Conservation (phyloP, 805 yeast genomes). For the Kazachstania martiniae region DNA sequence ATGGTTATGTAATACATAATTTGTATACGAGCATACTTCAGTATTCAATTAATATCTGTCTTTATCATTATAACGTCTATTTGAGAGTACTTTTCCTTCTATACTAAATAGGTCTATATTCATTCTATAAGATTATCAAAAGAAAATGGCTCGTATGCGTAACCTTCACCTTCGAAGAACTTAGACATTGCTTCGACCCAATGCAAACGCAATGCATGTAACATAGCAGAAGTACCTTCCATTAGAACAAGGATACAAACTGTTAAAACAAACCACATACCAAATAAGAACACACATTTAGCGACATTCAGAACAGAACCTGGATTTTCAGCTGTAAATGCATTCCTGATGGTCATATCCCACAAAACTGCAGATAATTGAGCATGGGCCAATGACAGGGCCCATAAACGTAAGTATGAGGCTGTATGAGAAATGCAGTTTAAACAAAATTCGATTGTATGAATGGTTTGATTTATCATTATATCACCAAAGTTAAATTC, state of each 20-base stretch:
- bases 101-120: too few species aligned
- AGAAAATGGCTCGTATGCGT: constrained; percentile 79
- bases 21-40: too few species aligned
- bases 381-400: constrained; percentile 91
- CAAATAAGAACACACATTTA: constrained; percentile 72
- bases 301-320: constrained; percentile 54
- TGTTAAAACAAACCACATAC: constrained; percentile 89
- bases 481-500: constrained; percentile 80
- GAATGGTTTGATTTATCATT: constrained; percentile 94
- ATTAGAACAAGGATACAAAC: constrained; percentile 84
- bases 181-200: constrained; percentile 99
- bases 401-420: constrained; percentile 93
- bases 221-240: constrained; percentile 99
- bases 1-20: too few species aligned
- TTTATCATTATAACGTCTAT: too few species aligned
- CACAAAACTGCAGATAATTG: constrained; percentile 91
- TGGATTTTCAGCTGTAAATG: constrained; percentile 44
- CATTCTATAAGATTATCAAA: constrained; percentile 30
- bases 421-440: constrained; percentile 99
- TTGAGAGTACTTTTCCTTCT: too few species aligned
- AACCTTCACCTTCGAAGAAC: constrained; percentile 95
- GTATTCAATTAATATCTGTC: too few species aligned
- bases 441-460: constrained; percentile 93
- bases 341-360: constrained; percentile 84
- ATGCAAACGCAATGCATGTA: constrained; percentile 94